These are phyloP conservation scores for Penicillium sp. DNA, from an alignment of 2,329 filamentous ascomycete genomes.

Conservation along the genomic window DNA sequence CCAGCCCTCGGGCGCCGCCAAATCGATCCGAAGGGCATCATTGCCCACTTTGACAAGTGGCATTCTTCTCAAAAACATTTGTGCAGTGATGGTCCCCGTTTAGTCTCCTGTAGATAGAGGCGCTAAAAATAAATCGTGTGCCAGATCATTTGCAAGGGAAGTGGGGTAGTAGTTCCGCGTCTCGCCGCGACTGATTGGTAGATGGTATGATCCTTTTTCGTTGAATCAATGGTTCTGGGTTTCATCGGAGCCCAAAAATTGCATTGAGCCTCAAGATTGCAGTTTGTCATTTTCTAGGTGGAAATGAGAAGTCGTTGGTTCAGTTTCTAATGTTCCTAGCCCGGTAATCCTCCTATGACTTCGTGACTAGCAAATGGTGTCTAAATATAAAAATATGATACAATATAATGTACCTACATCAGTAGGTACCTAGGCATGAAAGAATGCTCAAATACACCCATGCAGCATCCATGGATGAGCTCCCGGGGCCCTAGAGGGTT, in stretches of 20 bases:
- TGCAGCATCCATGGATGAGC: background rate
- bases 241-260: background rate
- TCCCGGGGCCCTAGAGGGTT: background rate
- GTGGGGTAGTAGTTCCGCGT: background rate
- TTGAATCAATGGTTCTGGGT: background rate
- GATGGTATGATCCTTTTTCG: background rate
- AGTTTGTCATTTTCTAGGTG: background rate
- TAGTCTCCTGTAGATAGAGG: background rate
- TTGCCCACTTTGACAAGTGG: background rate
- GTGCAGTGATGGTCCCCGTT: background rate
- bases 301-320: background rate
- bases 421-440: no score
- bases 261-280: background rate
- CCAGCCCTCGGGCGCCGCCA: constrained; percentile 3
- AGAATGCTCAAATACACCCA: background rate
- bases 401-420: no score
- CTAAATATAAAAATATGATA: background rate
- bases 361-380: background rate
- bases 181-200: background rate
- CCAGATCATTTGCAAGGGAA: background rate
- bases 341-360: background rate
- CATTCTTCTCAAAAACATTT: background rate
- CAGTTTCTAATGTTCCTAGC: background rate
- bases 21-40: background rate
- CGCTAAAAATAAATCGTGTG: background rate